Evolutionary conservation across 257 asterid species (phyloP).

Genomic region (Scutellaria barbata): DNA sequence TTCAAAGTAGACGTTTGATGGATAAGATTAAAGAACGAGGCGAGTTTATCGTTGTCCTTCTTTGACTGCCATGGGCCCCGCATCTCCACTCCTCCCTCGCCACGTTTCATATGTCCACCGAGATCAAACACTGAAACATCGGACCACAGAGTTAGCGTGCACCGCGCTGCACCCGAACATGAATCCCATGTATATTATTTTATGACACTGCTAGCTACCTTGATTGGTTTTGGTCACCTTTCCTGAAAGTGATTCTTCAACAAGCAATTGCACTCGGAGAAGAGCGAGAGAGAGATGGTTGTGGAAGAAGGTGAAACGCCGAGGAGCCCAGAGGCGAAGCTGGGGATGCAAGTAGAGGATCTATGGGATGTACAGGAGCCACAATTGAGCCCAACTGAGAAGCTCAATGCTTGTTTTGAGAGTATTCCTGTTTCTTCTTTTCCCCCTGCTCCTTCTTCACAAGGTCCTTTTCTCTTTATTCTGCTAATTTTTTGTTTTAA

Average conservation of each 20-base stretch:
- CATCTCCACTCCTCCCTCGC: constrained; percentile 3
- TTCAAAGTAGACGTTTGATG: constrained; percentile 36
- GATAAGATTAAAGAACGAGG: constrained; percentile 47
- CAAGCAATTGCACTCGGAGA: constrained; percentile 10
- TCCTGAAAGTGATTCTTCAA: constrained; percentile 34
- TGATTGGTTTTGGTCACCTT: constrained; percentile 44
- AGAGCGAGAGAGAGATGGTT: constrained; percentile 38
- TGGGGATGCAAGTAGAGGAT: constrained; percentile 97
- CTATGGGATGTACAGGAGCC: constrained; percentile 92
- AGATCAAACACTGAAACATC: constrained; percentile 22
- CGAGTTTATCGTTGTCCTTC: constrained; percentile 38
- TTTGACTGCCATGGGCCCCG: constrained; percentile 29
- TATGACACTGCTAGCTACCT: not conserved
- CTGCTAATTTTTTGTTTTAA: too few relatives aligned
- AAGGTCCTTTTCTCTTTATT: constrained; percentile 47
- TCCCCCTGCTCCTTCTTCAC: constrained; percentile 79
- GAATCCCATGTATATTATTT: constrained; percentile 19
- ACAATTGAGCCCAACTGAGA: constrained; percentile 91
- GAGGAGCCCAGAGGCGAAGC: constrained; percentile 93
- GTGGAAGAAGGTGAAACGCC: constrained; percentile 73
- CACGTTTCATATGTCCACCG: constrained; percentile 28
- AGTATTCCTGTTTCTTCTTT: constrained; percentile 94
- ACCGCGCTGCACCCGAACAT: constrained; percentile 31
- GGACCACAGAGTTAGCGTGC: constrained; percentile 27
- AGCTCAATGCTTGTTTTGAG: constrained; percentile 96